Evolutionary conservation across 2,329 filamentous ascomycete species (phyloP).

Genomic region (Hypoxylon sp.): DNA sequence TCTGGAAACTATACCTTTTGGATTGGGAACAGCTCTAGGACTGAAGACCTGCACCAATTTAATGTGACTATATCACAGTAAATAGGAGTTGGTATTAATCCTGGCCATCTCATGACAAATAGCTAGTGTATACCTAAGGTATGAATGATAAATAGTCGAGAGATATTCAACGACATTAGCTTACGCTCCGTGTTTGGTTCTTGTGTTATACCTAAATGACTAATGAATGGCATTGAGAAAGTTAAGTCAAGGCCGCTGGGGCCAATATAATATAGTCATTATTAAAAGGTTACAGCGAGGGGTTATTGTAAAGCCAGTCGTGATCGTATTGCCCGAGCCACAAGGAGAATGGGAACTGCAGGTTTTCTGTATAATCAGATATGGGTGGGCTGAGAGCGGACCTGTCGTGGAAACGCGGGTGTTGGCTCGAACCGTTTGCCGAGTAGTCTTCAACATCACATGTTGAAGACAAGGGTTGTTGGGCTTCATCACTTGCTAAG

Average conservation of each 20-base stretch:
- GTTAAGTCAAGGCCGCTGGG: not conserved
- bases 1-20: slow-evolving; percentile 52
- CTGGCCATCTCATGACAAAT: not conserved
- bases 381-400: slow-evolving; percentile 7
- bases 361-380: slow-evolving; percentile 4
- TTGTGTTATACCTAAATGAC: not conserved
- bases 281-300: slow-evolving; percentile 6
- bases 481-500: not conserved
- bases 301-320: slow-evolving; percentile 30
- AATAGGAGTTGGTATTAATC: not conserved
- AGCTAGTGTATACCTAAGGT: not conserved
- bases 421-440: not conserved
- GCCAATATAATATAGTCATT: not conserved
- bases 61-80: slow-evolving; percentile 17
- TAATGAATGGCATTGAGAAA: not conserved
- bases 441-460: not conserved
- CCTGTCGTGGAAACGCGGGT: slow-evolving; percentile 2
- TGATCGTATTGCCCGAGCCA: slow-evolving; percentile 29
- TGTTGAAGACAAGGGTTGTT: not conserved
- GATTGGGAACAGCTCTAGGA: slow-evolving; percentile 52
- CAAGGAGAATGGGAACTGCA: slow-evolving; percentile 36
- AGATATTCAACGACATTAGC: not conserved
- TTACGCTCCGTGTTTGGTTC: not conserved
- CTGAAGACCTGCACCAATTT: slow-evolving; percentile 31
- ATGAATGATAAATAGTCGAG: not conserved